phyloP scores from a whole-genome alignment of 2,329 filamentous ascomycete species.

The Pseudopyricularia cyperi region DNA sequence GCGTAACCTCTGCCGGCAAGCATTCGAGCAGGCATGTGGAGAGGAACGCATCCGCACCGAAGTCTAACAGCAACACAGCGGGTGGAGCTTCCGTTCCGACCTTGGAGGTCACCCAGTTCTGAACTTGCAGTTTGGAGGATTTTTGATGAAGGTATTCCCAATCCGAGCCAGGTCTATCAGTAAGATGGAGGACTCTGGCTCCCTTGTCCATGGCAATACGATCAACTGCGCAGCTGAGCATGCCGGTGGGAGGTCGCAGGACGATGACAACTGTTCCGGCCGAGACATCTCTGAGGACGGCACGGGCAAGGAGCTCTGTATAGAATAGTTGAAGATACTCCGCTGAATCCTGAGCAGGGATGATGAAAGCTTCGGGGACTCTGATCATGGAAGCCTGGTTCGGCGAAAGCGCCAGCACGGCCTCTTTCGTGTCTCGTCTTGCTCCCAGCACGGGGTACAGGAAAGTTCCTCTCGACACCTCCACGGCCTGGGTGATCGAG shows the following conservation, averaged over 20 bases:
- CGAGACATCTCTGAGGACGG: not conserved
- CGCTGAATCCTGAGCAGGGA: not conserved
- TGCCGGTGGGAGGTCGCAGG: not conserved
- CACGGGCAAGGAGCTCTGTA: not conserved
- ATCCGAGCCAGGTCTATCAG: not conserved
- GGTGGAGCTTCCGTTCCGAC: not conserved
- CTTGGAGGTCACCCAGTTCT: not conserved
- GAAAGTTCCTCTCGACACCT: not conserved
- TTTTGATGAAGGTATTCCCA: not conserved
- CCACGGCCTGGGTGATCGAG: not conserved
- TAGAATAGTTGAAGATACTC: not conserved
- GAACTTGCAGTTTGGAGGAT: not conserved
- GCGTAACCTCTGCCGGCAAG: not conserved
- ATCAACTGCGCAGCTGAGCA: not conserved
- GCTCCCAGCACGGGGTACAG: not conserved
- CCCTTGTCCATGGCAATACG: not conserved
- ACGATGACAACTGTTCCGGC: not conserved
- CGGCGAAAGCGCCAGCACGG: not conserved
- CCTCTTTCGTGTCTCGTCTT: not conserved
- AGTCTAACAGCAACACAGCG: not conserved
- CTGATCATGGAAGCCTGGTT: not conserved
- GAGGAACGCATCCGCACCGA: not conserved
- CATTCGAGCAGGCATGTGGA: not conserved
- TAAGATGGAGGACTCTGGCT: not conserved
- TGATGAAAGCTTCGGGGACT: not conserved